These are phyloP conservation scores for Diversispora epigaea DNA, from an alignment of 192 early-diverging fungal genomes.

Conservation along the genomic window DNA sequence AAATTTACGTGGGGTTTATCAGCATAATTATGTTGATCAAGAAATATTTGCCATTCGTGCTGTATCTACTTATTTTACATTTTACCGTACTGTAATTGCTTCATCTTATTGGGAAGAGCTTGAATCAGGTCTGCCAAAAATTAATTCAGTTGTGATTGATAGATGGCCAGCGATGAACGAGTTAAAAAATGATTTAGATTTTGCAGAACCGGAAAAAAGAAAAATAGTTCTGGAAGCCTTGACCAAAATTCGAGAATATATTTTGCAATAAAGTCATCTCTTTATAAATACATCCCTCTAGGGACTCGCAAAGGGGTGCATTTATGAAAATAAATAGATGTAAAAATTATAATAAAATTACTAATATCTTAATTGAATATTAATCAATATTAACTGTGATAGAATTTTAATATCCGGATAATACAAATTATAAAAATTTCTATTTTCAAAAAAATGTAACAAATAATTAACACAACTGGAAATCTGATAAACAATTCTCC, in stretches of 20 bases:
- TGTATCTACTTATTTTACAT: conserved; percentile 8
- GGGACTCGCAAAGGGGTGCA: too few relatives aligned
- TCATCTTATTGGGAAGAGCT: background rate
- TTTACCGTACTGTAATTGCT: background rate
- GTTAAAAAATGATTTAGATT: background rate
- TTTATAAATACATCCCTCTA: too few relatives aligned
- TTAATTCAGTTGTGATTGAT: background rate
- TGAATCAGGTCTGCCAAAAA: conserved; percentile 1
- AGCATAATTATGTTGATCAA: background rate
- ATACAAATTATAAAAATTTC: too few relatives aligned
- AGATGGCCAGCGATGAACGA: background rate
- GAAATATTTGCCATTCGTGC: background rate
- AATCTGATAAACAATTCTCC: too few relatives aligned
- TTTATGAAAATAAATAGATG: too few relatives aligned
- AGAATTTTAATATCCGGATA: too few relatives aligned
- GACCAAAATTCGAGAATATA: conserved; percentile 1
- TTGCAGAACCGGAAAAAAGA: background rate
- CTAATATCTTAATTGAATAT: too few relatives aligned
- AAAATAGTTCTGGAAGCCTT: background rate
- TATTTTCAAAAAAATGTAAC: too few relatives aligned
- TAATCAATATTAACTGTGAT: too few relatives aligned
- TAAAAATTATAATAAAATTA: too few relatives aligned
- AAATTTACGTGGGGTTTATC: background rate
- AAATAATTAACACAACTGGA: too few relatives aligned
- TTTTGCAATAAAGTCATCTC: too few relatives aligned